Evolutionary conservation across 306 rosid species (phyloP), one percentile per base, ranked within the genome.

Genomic region (Fragaria iinumae): DNA sequence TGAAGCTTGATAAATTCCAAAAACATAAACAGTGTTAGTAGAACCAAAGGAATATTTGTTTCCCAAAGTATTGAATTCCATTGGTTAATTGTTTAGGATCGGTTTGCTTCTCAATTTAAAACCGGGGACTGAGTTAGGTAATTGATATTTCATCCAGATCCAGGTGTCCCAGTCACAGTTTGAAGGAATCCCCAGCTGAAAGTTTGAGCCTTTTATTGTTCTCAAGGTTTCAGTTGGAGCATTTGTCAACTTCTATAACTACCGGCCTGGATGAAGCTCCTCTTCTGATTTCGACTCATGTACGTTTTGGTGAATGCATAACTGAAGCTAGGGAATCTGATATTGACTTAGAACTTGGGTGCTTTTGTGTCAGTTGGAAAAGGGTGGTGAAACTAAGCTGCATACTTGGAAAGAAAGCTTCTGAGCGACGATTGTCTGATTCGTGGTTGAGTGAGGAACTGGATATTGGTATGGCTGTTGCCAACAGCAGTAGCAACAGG

Each of bases 401-500:
- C 49, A 29, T 29, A 4, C 62, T 59, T 80, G 75, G 57, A 38
- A 67, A 11, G 6, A 38, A 41, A 74, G 75, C 20, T 67, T 52
- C 23, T 41, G 75, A 45, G 75, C 74, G 43, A 55, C 25, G 25
- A 32, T 78, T 84, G 76, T 79, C 72, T 66, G 52, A 80, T 79
- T 80, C 62, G 32, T 38, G 84, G 72, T 67, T 77, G 64, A 80
- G 71, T 38, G 81, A 67, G 79, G 85, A 64, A 77, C 71, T 41
- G 72, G 71, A 71, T 57, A 74, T 79, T 85, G 91, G 74, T 76
- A 92, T 92, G 97, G 96, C 88, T 87, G 91, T 90, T 87, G 91
- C 86, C 80, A 71, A 74, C 72, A 84, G 85, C 83, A 80, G 72
- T 86, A 82, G 80, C 81, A 77, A 72, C 80, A 81, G 53, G 18